Conservation (phyloP, 495 filamentous ascomycete genomes). For the Neurospora sp. region DNA sequence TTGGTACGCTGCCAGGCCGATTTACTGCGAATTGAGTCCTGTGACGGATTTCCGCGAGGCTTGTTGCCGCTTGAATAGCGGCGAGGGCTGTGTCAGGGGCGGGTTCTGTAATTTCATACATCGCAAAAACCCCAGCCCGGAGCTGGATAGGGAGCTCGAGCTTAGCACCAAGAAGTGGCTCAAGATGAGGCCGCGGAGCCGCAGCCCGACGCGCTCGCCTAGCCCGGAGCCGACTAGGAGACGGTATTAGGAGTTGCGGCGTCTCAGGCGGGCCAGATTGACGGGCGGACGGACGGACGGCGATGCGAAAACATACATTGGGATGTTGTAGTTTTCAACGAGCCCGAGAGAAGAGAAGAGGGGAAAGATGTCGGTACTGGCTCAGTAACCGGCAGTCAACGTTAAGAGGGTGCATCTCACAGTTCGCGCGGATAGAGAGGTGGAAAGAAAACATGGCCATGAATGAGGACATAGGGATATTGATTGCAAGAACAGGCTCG, state of each 20-base stretch:
- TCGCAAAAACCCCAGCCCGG: constrained; percentile 80
- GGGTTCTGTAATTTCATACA: constrained; percentile 99
- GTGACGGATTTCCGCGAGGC: constrained; percentile 98
- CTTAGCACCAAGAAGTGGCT: constrained; percentile 94
- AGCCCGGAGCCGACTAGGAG: constrained; percentile 67
- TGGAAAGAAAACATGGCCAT: not conserved
- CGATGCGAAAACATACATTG: not conserved
- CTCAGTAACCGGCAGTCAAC: not conserved
- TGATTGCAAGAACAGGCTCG: not conserved
- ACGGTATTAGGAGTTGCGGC: constrained; percentile 39
- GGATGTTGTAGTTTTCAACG: not conserved
- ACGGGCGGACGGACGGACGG: not conserved
- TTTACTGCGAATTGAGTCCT: constrained; percentile 94
- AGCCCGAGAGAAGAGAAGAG: not conserved
- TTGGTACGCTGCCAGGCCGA: constrained; percentile 95
- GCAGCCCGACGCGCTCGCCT: constrained; percentile 66
- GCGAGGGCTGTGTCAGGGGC: constrained; percentile 89
- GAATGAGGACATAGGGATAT: not conserved
- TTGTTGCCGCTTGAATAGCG: constrained; percentile 87
- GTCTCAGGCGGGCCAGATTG: not conserved
- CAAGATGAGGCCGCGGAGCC: constrained; percentile 72
- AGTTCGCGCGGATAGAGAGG: not conserved
- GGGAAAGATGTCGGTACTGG: not conserved
- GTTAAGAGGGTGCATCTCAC: not conserved
- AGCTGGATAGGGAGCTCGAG: constrained; percentile 80